Evolutionary conservation across 176 grass and related monocot species (phyloP).

Genomic region (Puccinellia tenuiflora): DNA sequence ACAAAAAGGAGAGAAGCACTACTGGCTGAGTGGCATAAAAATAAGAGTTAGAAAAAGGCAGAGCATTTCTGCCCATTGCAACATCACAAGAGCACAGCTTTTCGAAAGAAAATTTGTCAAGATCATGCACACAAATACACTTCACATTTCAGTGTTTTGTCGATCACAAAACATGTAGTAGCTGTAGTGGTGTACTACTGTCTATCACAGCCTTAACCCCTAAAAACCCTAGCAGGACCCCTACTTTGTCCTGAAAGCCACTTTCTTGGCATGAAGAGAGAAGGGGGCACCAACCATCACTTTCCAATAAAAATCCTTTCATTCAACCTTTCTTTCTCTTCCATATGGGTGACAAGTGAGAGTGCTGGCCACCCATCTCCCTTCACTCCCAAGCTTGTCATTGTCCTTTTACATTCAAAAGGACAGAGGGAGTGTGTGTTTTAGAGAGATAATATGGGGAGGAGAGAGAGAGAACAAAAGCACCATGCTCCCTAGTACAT

Average conservation of each 20-base stretch:
- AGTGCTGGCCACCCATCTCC: conserved; percentile 77
- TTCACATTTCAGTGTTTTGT: conserved; percentile 18
- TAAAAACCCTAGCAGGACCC: conserved; percentile 45
- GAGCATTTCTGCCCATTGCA: background rate
- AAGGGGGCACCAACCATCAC: conserved; percentile 46
- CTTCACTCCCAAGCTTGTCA: conserved; percentile 98
- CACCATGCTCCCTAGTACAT: conserved; percentile 23
- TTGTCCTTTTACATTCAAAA: conserved; percentile 60
- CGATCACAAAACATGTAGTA: conserved; percentile 29
- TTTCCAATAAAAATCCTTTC: conserved; percentile 44
- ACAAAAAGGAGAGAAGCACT: conserved; percentile 24
- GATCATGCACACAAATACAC: conserved; percentile 30
- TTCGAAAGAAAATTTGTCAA: conserved; percentile 26
- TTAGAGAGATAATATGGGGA: background rate
- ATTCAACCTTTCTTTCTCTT: conserved; percentile 12
- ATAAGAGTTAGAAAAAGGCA: background rate
- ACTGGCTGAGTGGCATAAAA: conserved; percentile 18
- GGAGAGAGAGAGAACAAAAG: conserved; percentile 31
- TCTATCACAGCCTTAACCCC: conserved; percentile 55
- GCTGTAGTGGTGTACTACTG: conserved; percentile 38
- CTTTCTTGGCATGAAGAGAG: conserved; percentile 81
- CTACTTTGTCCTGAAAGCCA: conserved; percentile 50
- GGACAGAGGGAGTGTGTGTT: conserved; percentile 16
- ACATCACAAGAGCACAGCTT: conserved; percentile 31
- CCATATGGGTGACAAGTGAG: conserved; percentile 59